These are phyloP conservation scores for Pilaira anomala DNA, from an alignment of 192 early-diverging fungal genomes.

Conservation along the genomic window DNA sequence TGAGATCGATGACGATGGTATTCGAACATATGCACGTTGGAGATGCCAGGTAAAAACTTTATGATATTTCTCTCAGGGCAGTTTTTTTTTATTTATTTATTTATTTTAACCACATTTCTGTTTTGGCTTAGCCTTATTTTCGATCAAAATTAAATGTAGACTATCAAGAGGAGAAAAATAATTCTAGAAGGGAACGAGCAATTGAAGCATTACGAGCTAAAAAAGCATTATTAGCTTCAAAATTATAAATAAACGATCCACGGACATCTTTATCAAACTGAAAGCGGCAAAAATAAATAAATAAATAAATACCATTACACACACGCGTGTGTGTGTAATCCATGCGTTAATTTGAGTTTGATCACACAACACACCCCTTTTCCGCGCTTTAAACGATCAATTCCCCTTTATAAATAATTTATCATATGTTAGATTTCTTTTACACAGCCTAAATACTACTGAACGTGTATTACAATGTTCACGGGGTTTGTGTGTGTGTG, in stretches of 20 bases:
- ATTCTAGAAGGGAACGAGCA: conserved; percentile 41
- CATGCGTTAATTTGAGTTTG: background rate
- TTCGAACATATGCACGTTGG: conserved; percentile 55
- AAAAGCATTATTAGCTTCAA: background rate
- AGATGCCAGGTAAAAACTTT: conserved; percentile 49
- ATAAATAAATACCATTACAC: too few species aligned
- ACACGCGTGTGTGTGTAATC: background rate
- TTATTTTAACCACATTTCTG: background rate
- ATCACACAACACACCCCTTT: background rate
- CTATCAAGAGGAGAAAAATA: conserved; percentile 53
- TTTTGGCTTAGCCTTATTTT: background rate
- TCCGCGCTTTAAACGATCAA: background rate
- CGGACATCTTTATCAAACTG: too few species aligned
- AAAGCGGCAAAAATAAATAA: too few species aligned
- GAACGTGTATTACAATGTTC: too few species aligned
- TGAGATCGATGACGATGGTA: conserved; percentile 27
- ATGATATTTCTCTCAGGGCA: too few species aligned
- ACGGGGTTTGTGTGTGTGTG: too few species aligned
- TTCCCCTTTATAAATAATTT: too few species aligned
- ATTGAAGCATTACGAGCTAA: background rate
- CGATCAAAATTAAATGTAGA: conserved; percentile 14
- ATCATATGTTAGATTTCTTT: too few species aligned
- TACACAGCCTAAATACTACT: too few species aligned
- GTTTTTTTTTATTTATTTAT: background rate
- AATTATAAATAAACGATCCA: background rate